These are phyloP conservation scores for Ploettnerulaceae sp. DNA, from an alignment of 2,329 filamentous ascomycete species.

Conservation along the genomic window DNA sequence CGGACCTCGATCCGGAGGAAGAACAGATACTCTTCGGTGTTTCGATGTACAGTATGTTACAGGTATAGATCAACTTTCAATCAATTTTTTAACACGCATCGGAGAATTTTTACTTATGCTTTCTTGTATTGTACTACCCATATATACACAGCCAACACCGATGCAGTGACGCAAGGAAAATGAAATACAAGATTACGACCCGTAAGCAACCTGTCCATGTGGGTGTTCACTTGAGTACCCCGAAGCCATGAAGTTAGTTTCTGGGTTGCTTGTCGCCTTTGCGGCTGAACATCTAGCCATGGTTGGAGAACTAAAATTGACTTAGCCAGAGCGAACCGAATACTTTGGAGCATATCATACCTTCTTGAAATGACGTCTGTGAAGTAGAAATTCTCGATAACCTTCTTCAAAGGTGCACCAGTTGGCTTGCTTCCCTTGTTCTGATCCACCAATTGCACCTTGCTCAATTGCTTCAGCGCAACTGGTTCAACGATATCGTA, in stretches of 20 bases:
- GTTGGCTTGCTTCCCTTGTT: slow-evolving; percentile 82
- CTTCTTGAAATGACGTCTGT: slow-evolving; percentile 96
- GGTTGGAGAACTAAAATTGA: slow-evolving; percentile 70
- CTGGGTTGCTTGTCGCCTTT: slow-evolving; percentile 74
- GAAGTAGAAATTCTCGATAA: slow-evolving; percentile 96
- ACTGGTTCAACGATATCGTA: slow-evolving; percentile 90
- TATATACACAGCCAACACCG: slow-evolving; percentile 36
- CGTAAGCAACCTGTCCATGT: slow-evolving; percentile 32
- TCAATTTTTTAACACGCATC: neutral
- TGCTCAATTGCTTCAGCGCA: slow-evolving; percentile 70
- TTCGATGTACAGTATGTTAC: slow-evolving; percentile 25
- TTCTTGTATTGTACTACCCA: slow-evolving; percentile 32
- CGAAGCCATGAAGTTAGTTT: slow-evolving; percentile 74
- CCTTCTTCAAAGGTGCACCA: slow-evolving; percentile 71
- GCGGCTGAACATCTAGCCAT: slow-evolving; percentile 97
- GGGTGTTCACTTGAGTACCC: slow-evolving; percentile 43
- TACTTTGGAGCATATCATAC: slow-evolving; percentile 44
- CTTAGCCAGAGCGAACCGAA: slow-evolving; percentile 11
- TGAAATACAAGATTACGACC: slow-evolving; percentile 30
- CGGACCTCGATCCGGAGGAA: slow-evolving; percentile 25
- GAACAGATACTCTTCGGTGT: slow-evolving; percentile 2
- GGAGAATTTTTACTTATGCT: slow-evolving; percentile 9
- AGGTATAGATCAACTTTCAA: slow-evolving; percentile 4
- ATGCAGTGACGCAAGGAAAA: slow-evolving; percentile 23
- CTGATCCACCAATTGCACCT: slow-evolving; percentile 91